Percentiles rank a stretch among this genome's conserved stretches.
phyloP scores from a whole-genome alignment of 2,329 filamentous ascomycete genomes.

The Ophiostoma perfectum region DNA sequence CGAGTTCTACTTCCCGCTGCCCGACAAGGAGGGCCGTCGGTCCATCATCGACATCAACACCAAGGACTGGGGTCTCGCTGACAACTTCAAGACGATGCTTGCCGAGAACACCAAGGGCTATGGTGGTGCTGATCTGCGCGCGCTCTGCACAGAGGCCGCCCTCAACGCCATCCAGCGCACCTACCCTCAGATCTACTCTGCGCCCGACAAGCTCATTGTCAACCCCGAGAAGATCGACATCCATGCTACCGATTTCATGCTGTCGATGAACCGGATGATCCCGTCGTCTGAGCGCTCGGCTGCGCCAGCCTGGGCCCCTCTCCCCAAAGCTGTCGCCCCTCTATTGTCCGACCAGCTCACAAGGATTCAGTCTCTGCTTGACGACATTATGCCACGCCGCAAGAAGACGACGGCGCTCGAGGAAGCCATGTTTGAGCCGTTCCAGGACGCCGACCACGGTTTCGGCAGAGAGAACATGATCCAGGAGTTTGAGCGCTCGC shows the following conservation, averaged over 20 bases:
- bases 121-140: conserved; percentile 88
- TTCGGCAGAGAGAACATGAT: conserved; percentile 74
- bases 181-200: conserved; percentile 93
- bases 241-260: conserved; percentile 91
- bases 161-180: conserved; percentile 92
- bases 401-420: conserved; percentile 86
- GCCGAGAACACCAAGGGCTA: conserved; percentile 87
- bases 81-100: conserved; percentile 74
- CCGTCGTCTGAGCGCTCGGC: conserved; percentile 90
- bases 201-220: conserved; percentile 83
- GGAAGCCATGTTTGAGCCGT: conserved; percentile 87
- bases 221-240: conserved; percentile 79
- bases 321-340: conserved; percentile 76
- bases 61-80: conserved; percentile 79
- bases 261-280: conserved; percentile 92
- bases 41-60: conserved; percentile 95
- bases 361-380: conserved; percentile 62
- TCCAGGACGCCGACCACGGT: conserved; percentile 72
- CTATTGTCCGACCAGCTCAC: conserved; percentile 68
- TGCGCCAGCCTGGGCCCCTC: conserved; percentile 72
- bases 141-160: conserved; percentile 91
- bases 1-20: conserved; percentile 96
- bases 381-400: conserved; percentile 73
- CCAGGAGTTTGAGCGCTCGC: conserved; percentile 77
- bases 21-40: conserved; percentile 71